These are phyloP conservation scores for Xylaria telfairii DNA, from an alignment of 495 filamentous ascomycete genomes.

Conservation along the genomic window DNA sequence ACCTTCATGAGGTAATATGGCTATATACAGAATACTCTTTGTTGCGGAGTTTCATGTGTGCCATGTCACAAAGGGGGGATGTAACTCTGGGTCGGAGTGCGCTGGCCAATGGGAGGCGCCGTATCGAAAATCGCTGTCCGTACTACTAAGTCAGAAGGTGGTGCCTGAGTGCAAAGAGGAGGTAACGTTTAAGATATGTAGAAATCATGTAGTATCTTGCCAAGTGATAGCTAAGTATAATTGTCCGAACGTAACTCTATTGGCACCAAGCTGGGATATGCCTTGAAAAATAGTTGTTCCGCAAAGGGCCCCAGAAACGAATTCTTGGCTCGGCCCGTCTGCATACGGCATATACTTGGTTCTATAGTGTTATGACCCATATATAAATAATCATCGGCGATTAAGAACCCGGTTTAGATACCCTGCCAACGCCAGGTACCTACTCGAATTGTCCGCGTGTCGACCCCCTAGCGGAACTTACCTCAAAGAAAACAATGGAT, in stretches of 20 bases:
- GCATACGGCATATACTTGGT: neutral
- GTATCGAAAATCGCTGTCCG: neutral
- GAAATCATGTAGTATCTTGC: slow-evolving; percentile 1
- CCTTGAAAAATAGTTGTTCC: slow-evolving; percentile 1
- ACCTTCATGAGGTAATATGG: neutral
- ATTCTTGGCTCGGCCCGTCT: neutral
- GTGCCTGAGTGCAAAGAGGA: neutral
- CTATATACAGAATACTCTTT: neutral
- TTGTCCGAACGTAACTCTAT: neutral
- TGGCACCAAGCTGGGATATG: slow-evolving; percentile 1
- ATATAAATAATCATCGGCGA: slow-evolving; percentile 9
- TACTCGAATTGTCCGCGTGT: slow-evolving; percentile 2
- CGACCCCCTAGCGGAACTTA: slow-evolving; percentile 3
- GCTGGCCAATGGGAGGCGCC: neutral
- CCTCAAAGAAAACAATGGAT: slow-evolving; percentile 9
- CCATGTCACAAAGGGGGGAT: slow-evolving; percentile 10
- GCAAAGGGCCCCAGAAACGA: neutral
- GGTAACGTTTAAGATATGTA: neutral
- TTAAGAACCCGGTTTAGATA: neutral
- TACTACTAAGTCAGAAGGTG: neutral
- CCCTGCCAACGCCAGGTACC: slow-evolving; percentile 8
- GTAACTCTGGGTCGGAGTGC: neutral
- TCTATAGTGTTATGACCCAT: neutral
- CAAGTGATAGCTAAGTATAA: neutral
- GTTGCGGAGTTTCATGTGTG: neutral